These are phyloP conservation scores for Pelagophyceae sp. DNA, from an alignment of 352 stramenopile genomes.

Conservation along the genomic window DNA sequence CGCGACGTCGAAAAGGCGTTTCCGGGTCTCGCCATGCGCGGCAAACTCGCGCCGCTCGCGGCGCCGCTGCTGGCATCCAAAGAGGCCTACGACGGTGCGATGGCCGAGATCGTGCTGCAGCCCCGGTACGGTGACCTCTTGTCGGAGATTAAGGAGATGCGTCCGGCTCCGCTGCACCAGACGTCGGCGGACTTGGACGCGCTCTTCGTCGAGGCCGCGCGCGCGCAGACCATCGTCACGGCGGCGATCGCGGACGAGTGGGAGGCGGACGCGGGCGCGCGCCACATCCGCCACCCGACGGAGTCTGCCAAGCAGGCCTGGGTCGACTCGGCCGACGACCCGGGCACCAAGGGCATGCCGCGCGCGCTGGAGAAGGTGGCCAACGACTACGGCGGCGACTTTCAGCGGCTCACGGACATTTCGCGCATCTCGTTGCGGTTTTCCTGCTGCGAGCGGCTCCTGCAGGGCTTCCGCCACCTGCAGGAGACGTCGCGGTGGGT, in stretches of 20 bases:
- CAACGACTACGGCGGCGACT: conserved; percentile 5
- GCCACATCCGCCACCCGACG: too few relatives aligned
- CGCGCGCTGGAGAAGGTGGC: background rate
- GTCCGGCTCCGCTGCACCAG: too few relatives aligned
- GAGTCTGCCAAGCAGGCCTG: background rate
- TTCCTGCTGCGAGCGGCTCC: background rate
- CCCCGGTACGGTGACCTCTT: too few relatives aligned
- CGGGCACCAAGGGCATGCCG: background rate
- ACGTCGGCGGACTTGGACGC: too few relatives aligned
- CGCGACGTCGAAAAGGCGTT: background rate
- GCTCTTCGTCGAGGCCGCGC: too few relatives aligned
- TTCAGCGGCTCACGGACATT: background rate
- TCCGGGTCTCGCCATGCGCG: background rate
- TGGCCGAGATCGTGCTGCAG: too few relatives aligned
- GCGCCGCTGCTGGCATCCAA: background rate
- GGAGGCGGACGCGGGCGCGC: too few relatives aligned
- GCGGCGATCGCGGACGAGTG: too few relatives aligned
- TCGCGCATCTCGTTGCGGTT: background rate
- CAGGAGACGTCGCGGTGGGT: background rate
- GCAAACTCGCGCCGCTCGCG: background rate
- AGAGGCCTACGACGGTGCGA: background rate
- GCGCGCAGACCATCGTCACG: too few relatives aligned
- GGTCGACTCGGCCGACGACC: background rate
- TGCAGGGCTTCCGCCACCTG: background rate
- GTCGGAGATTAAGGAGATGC: too few relatives aligned